Evolutionary conservation across 805 yeast species (phyloP).

Genomic region (Barnettozyma pratensis): DNA sequence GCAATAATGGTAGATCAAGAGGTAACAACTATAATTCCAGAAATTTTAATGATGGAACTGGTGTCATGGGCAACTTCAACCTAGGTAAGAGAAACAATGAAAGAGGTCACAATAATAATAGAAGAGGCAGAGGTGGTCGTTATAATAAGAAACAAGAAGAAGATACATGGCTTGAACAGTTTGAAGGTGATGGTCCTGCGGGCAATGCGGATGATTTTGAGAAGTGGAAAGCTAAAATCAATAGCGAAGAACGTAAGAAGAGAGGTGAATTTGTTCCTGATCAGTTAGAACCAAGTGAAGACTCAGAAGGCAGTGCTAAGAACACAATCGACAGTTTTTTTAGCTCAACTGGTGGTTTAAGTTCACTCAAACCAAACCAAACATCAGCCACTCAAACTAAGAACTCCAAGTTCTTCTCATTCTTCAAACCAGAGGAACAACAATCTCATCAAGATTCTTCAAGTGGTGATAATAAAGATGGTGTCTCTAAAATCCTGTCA

Average conservation of each 20-base stretch:
- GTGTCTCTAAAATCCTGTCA: slow-evolving; percentile 23
- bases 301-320: slow-evolving; percentile 9
- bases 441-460: slow-evolving; percentile 1
- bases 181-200: slow-evolving; percentile 19
- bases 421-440: slow-evolving; percentile 21
- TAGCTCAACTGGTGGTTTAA: slow-evolving; percentile 9
- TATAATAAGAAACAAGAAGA: slow-evolving; percentile 17
- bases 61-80: slow-evolving; percentile 27
- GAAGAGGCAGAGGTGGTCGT: slow-evolving; percentile 13
- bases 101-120: slow-evolving; percentile 4
- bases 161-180: slow-evolving; percentile 17
- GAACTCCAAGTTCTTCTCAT: slow-evolving; percentile 25
- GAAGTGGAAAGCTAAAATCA: slow-evolving; percentile 34
- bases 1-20: slow-evolving; percentile 8
- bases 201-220: slow-evolving; percentile 33
- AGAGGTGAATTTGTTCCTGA: slow-evolving; percentile 23
- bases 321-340: slow-evolving; percentile 24
- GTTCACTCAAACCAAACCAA: slow-evolving; percentile 6
- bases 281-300: slow-evolving; percentile 3
- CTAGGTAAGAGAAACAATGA: slow-evolving; percentile 14
- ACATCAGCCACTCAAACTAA: slow-evolving; percentile 13
- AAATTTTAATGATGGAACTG: slow-evolving; percentile 19
- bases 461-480: slow-evolving; percentile 8
- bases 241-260: slow-evolving; percentile 30
- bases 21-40: slow-evolving; percentile 7